Percentiles rank a stretch among this genome's conserved stretches.
These are phyloP conservation scores for Helicostylum pulchrum DNA, from an alignment of 192 early-diverging fungal genomes.

Conservation along the genomic window DNA sequence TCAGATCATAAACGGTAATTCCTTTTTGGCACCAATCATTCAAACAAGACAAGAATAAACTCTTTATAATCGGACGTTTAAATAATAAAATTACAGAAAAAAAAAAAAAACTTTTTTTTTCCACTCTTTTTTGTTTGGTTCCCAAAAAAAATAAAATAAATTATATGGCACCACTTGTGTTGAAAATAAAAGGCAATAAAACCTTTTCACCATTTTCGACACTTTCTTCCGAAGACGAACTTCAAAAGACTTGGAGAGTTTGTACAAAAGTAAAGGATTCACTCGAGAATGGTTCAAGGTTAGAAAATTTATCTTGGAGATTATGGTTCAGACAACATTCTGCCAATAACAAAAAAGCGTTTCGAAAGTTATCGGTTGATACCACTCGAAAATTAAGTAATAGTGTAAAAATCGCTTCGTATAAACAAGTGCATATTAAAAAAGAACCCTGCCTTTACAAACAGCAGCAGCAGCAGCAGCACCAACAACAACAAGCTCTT, in stretches of 20 bases:
- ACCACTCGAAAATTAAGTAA: conserved; percentile 6
- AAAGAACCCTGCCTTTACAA: background rate
- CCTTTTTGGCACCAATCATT: conserved; percentile 58
- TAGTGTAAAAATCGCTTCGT: background rate
- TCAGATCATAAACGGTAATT: conserved; percentile 83
- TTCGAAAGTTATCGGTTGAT: background rate
- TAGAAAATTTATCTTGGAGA: conserved; percentile 85
- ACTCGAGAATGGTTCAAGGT: conserved; percentile 74
- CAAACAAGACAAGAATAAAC: conserved; percentile 8
- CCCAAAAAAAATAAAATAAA: background rate
- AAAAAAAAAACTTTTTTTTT: background rate
- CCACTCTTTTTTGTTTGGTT: background rate
- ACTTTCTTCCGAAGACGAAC: conserved; percentile 70
- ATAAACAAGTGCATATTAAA: background rate
- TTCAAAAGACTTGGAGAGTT: conserved; percentile 76
- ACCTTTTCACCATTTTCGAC: conserved; percentile 71
- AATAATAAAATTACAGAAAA: background rate
- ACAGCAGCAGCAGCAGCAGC: background rate
- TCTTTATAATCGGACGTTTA: too few species aligned
- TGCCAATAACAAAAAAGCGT: background rate
- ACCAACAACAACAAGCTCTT: background rate
- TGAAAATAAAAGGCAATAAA: conserved; percentile 73
- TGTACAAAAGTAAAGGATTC: conserved; percentile 84
- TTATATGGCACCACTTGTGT: conserved; percentile 63
- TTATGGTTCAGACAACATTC: conserved; percentile 59